A percentile compares a stretch with the other conserved stretches of the same genome.
phyloP scores from a whole-genome alignment of 192 early-diverging fungal genomes.

The Gigaspora rosea region DNA sequence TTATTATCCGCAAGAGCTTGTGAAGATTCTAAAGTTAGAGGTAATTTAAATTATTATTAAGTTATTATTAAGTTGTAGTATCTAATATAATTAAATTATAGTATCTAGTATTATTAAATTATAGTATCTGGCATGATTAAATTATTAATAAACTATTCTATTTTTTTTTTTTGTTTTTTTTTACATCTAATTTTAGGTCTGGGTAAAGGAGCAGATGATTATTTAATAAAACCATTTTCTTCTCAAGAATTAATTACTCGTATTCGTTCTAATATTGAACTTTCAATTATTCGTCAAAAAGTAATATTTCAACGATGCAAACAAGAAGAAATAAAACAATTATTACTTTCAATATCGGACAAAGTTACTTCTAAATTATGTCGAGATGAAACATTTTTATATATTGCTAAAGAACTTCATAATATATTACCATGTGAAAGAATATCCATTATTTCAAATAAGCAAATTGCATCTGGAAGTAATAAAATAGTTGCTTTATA shows the following conservation, averaged over 20 bases:
- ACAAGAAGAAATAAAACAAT: too few species aligned
- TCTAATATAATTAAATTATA: too few species aligned
- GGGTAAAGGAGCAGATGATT: conserved; percentile 51
- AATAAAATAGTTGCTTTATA: not conserved
- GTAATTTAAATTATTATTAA: not conserved
- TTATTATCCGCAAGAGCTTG: conserved; percentile 57
- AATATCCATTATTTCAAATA: not conserved
- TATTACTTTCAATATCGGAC: conserved; percentile 38
- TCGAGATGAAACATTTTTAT: conserved; percentile 36
- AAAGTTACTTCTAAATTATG: conserved; percentile 40
- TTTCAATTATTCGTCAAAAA: conserved; percentile 45
- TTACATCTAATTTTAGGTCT: conserved; percentile 9
- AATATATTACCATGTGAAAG: not conserved
- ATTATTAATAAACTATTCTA: too few species aligned
- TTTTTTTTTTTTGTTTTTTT: too few species aligned
- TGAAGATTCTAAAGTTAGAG: conserved; percentile 54
- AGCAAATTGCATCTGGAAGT: too few species aligned
- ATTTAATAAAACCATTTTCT: too few species aligned
- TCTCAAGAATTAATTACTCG: conserved; percentile 49
- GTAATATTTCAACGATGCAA: conserved; percentile 32
- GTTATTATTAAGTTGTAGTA: too few species aligned
- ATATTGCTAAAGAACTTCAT: conserved; percentile 37
- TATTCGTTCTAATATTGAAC: conserved; percentile 52
- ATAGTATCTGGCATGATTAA: too few species aligned
- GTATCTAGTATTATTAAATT: too few species aligned